phyloP scores from a whole-genome alignment of 2,329 filamentous ascomycete genomes.

The Colletotrichum lindemuthianum region DNA sequence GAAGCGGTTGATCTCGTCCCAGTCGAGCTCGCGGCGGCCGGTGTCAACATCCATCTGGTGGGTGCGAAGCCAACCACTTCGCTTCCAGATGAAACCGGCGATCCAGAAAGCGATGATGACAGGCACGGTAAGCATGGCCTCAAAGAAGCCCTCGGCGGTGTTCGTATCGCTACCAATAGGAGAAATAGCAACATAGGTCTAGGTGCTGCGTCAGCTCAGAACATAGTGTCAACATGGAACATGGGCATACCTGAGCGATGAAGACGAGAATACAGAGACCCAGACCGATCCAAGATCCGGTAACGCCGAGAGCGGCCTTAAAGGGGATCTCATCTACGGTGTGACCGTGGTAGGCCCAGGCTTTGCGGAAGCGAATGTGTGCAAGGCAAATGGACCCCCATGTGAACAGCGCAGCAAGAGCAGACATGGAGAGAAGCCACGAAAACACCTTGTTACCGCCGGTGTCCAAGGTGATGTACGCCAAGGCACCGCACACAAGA shows the following conservation, averaged over 20 bases:
- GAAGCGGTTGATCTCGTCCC: conserved; percentile 35
- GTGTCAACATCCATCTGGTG: conserved; percentile 37
- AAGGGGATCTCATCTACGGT: conserved; percentile 75
- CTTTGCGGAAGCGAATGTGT: conserved; percentile 75
- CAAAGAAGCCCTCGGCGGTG: conserved; percentile 33
- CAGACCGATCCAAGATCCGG: conserved; percentile 73
- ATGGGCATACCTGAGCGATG: conserved; percentile 56
- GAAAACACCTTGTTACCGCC: conserved; percentile 64
- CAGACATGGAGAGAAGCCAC: conserved; percentile 74
- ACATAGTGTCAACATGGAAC: background rate
- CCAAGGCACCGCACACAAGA: conserved; percentile 61
- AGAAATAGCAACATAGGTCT: conserved; percentile 58
- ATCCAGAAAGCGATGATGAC: conserved; percentile 35
- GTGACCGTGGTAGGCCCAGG: conserved; percentile 71
- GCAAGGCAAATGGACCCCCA: conserved; percentile 76
- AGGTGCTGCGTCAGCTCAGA: background rate
- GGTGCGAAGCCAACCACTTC: conserved; percentile 36
- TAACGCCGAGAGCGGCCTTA: conserved; percentile 67
- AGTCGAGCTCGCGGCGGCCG: conserved; percentile 36
- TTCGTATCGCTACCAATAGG: conserved; percentile 39
- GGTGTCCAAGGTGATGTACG: conserved; percentile 56
- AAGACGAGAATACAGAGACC: conserved; percentile 65
- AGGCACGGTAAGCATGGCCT: conserved; percentile 34
- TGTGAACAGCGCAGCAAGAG: conserved; percentile 72
- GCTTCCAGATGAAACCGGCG: conserved; percentile 35